Conservation (phyloP, 768 basidiomycete genomes). For the Phaeolepiota aurea region DNA sequence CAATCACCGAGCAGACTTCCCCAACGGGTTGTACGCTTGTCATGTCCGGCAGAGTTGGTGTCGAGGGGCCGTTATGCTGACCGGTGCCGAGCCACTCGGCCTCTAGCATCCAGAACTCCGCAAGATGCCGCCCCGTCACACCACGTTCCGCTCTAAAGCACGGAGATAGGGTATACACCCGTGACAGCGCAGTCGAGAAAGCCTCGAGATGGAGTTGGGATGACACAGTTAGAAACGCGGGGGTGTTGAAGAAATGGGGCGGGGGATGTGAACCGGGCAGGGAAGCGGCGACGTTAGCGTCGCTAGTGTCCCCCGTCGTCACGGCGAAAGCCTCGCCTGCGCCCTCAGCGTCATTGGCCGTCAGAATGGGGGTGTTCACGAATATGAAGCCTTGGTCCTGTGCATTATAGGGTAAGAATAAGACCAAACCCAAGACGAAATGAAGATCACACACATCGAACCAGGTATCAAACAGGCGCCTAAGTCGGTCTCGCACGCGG, state of each 20-base stretch:
- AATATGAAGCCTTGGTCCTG: constrained; percentile 75
- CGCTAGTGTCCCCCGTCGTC: constrained; percentile 25
- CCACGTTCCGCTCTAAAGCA: constrained; percentile 92
- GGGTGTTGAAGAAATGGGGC: constrained; percentile 63
- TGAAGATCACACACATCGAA: constrained; percentile 75
- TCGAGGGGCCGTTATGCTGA: neutral
- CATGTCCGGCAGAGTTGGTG: neutral
- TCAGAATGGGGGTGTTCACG: constrained; percentile 81
- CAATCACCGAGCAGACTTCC: constrained; percentile 33
- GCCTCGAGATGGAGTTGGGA: constrained; percentile 95
- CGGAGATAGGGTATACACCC: constrained; percentile 89
- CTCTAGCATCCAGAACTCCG: constrained; percentile 99
- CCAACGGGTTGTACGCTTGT: constrained; percentile 23
- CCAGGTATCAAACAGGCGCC: constrained; percentile 50
- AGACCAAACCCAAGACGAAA: too few species aligned
- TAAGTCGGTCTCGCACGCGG: constrained; percentile 55
- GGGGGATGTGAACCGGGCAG: constrained; percentile 10
- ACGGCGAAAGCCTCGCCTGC: constrained; percentile 89
- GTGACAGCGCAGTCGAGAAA: constrained; percentile 63
- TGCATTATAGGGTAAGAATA: too few species aligned
- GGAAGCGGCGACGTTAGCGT: constrained; percentile 16
- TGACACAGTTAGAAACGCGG: constrained; percentile 87
- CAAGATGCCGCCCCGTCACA: constrained; percentile 83
- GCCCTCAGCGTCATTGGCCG: constrained; percentile 91
- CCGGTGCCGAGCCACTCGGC: constrained; percentile 66